A percentile compares a stretch with the other conserved stretches of the same genome.
Conservation (phyloP, 345 rosid genomes). For the Heritiera fomes region DNA sequence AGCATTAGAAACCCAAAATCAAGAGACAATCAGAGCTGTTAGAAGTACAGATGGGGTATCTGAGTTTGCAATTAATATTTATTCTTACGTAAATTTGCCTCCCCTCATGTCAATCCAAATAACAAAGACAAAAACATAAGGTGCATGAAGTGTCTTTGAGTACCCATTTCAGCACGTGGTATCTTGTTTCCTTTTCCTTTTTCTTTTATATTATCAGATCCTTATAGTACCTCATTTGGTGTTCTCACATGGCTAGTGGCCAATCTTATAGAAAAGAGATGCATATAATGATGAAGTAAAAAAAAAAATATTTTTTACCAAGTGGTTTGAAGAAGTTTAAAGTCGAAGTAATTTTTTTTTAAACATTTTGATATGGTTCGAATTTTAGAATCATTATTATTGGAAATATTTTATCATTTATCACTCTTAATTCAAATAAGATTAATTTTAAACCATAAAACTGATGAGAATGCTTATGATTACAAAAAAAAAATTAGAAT, state of each 20-base stretch:
- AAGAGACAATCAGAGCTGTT: conserved; percentile 8
- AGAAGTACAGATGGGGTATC: not conserved
- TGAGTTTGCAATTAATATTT: not conserved
- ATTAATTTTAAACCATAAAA: too few relatives aligned
- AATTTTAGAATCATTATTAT: too few relatives aligned
- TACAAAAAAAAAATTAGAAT: too few relatives aligned
- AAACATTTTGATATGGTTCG: too few relatives aligned
- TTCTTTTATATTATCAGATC: not conserved
- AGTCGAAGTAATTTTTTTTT: too few relatives aligned
- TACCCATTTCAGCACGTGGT: not conserved
- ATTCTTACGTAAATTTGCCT: not conserved
- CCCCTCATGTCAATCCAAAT: conserved; percentile 5
- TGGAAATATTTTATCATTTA: too few relatives aligned
- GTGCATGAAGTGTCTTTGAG: not conserved
- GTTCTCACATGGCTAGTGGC: conserved; percentile 33
- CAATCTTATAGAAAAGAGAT: not conserved
- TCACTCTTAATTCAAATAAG: too few relatives aligned
- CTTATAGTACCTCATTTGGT: conserved; percentile 14
- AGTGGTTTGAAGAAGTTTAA: too few relatives aligned
- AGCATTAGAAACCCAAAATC: not conserved
- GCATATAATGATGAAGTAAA: too few relatives aligned
- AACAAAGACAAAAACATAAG: not conserved
- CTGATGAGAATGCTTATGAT: too few relatives aligned
- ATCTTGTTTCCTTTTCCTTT: not conserved
- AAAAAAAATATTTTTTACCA: too few relatives aligned